These are phyloP conservation scores for Colletotrichum sp. DNA, from an alignment of 2,329 filamentous ascomycete genomes.

Conservation along the genomic window DNA sequence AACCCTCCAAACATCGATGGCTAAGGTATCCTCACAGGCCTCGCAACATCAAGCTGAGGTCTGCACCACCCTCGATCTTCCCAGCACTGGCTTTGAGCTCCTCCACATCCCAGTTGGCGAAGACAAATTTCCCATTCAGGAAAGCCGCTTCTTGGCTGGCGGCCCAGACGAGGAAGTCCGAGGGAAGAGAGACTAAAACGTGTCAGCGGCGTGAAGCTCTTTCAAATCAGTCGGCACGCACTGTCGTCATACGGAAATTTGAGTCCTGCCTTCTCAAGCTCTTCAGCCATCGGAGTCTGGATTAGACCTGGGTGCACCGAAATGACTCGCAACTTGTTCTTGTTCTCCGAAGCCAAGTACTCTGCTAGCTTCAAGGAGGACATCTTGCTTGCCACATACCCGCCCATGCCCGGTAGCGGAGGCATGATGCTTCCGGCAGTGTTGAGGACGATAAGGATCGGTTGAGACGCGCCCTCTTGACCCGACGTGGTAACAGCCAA, in stretches of 20 bases:
- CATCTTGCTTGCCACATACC: background rate
- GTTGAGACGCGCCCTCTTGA: fast-evolving
- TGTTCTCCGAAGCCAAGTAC: background rate
- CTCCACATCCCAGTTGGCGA: background rate
- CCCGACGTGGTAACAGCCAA: background rate
- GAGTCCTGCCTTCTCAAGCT: background rate
- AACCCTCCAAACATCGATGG: background rate
- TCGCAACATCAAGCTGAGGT: background rate
- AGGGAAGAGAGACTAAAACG: background rate
- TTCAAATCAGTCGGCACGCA: background rate
- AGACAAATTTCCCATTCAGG: background rate
- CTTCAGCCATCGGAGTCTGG: background rate
- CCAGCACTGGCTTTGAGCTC: background rate
- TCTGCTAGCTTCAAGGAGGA: background rate
- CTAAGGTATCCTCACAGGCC: background rate
- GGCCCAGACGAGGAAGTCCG: background rate
- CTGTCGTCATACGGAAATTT: background rate
- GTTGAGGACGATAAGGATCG: background rate
- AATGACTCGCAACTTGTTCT: background rate
- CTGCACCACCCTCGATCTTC: background rate
- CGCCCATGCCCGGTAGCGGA: background rate
- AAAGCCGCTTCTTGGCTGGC: background rate
- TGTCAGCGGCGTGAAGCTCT: background rate
- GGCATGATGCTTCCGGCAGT: background rate
- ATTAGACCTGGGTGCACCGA: background rate